Base-by-base conservation (phyloP, 352 stramenopile genomes). In the Peronosclerospora sorghi region DNA sequence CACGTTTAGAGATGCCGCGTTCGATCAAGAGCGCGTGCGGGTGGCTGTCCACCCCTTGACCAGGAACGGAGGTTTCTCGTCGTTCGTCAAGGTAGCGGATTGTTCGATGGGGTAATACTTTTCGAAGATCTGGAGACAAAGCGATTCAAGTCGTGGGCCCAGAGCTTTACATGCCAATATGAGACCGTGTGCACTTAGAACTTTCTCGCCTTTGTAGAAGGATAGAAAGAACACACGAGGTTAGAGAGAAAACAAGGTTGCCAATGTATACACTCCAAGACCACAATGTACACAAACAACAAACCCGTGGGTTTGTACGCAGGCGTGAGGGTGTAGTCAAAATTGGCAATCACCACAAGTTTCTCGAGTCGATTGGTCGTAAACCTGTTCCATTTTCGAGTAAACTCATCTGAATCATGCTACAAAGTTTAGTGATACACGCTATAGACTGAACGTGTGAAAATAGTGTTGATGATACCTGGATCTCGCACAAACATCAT, bases 21-120 rank as follows among this genome's bases (percentile, higher is more conserved):
- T 79, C 41, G 29, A 90, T 54, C 38, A 90, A 56, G 15, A 79
- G 30, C 1, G 59, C 59, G 50, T 85, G 68, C 13, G 58, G 52
- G 14, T 64, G n/a, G n/a, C 64, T 2, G 45, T 67, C 62, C 70
- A 90, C 78, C 75, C 88, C 27, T 86, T 57, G 32, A 85, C 54
- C 67, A 91, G 83, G 49, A 65, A 79, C 19, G 78, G 78, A 13
- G 87, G 63, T 50, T 91, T 91, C 44, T 91, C 73, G 4, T 64
- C 69, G 12, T 73, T 55, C 1, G 71, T 62, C 32, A 91, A 52
- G 13, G 57, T 71, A n/a, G 65, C 50, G 12, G 75, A 86, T 42
- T 77, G 65, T 35, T 91, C 69, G 32, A 91, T 88, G 2, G 78
- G 75, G 34, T 77, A 91, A 62, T 82, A 91, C 35, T 78, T 68